Evolutionary conservation across 768 basidiomycete genomes (phyloP), one percentile per base, ranked within the genome.

Genomic region (Mycena indigotica): DNA sequence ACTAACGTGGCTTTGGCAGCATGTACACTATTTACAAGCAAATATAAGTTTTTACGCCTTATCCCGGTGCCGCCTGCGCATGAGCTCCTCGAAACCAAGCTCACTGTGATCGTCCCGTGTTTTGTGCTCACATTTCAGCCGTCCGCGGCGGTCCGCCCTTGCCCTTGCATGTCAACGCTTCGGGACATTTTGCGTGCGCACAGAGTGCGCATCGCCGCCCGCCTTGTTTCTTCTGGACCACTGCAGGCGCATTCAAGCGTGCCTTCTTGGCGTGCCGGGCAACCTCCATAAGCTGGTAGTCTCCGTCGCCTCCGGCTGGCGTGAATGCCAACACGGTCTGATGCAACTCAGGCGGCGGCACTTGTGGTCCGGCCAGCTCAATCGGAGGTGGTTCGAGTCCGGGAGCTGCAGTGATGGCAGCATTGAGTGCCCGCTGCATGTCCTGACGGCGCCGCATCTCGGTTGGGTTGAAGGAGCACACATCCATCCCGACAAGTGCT

Each of bases 41-140:
- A n/a, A n/a, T n/a, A n/a, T n/a, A n/a, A n/a, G 35, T 38, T 38
- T 29, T 38, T 28, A 55, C 5, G 10, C 28, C 44, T 25, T 6
- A 30, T 32, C 25, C 25, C 53, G 28, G n/a, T 46, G 26, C 44
- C 53, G 53, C 35, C 38, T 55, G 40, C 53, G 2, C 44, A 46
- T 8, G 44, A 28, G 12, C 8, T n/a, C 15, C n/a, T 55, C 53
- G 38, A 55, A 55, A 4, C 53, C 53, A n/a, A 55, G 35, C 35
- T 10, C 12, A 10, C 12, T 38, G 35, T 38, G 35, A 10, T n/a
- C 12, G 35, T n/a, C n/a, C 35, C 12, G 35, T 38, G 12, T 38
- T 38, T 10, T 38, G 35, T 38, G 35, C 35, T 10, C 12, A 38
- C 12, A n/a, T 38, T 38, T 38, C 35, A n/a, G n/a, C n/a, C n/a